Evolutionary conservation across 83 land plant genomes (phyloP).

Genomic region (Picea engelmannii): DNA sequence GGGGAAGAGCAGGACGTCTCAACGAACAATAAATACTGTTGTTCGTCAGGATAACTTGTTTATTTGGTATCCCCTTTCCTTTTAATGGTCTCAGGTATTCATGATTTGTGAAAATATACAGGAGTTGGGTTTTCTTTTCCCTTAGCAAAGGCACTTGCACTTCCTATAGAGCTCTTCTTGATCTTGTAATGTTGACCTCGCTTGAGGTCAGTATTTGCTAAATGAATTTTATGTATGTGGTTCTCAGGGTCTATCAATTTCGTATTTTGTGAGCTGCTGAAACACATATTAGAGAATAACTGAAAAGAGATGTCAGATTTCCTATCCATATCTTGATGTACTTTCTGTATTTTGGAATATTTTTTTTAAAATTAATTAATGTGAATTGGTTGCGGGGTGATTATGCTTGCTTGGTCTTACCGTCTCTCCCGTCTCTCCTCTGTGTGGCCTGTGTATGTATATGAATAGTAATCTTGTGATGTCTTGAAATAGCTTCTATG

Average conservation of each 20-base stretch:
- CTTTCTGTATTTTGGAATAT: neutral
- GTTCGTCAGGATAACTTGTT: slow-evolving; percentile 3
- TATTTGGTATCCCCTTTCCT: neutral
- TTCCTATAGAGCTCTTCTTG: neutral
- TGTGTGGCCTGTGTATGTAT: too few relatives aligned
- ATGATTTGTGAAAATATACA: neutral
- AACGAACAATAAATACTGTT: neutral
- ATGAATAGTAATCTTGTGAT: too few relatives aligned
- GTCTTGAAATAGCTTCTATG: too few relatives aligned
- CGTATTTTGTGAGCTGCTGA: neutral
- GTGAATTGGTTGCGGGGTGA: too few relatives aligned
- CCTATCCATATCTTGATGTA: neutral
- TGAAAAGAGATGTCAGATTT: neutral
- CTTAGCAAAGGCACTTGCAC: neutral
- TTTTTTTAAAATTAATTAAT: neutral
- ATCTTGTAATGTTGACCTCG: neutral
- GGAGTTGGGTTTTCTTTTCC: neutral
- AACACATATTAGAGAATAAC: slow-evolving; percentile 3
- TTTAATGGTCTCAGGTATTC: neutral
- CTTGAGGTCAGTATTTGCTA: neutral
- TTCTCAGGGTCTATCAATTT: neutral
- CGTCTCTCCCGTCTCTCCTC: too few relatives aligned
- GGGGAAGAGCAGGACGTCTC: neutral
- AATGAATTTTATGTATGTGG: neutral
- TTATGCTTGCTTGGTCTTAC: too few relatives aligned